These are phyloP conservation scores for Mrakia hoshinonis DNA, from an alignment of 768 basidiomycete genomes.

Conservation along the genomic window DNA sequence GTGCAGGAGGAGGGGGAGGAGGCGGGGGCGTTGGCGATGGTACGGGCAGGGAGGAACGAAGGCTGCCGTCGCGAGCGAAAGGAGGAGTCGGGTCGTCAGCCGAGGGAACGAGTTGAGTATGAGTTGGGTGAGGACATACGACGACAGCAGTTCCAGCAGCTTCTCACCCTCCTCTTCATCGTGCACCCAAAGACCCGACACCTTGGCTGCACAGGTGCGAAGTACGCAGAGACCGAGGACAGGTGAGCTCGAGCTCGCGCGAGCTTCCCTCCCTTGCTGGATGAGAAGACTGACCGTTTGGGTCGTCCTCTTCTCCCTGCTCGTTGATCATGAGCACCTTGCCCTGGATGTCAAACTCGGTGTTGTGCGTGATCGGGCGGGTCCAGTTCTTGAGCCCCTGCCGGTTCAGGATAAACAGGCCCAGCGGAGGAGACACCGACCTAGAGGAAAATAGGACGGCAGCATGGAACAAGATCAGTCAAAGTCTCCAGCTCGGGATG, in stretches of 20 bases:
- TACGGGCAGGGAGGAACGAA: not conserved
- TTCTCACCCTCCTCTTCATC: conserved; percentile 26
- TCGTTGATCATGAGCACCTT: conserved; percentile 30
- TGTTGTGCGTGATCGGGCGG: conserved; percentile 22
- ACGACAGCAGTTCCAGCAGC: conserved; percentile 15
- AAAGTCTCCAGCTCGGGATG: too few species aligned
- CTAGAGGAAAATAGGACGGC: not conserved
- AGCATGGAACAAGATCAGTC: not conserved
- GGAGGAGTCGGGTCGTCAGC: not conserved
- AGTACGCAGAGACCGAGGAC: not conserved
- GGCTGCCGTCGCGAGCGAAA: not conserved
- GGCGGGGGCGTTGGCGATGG: not conserved
- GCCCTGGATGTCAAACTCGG: conserved; percentile 31
- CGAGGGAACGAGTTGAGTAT: not conserved
- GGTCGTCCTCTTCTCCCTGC: not conserved
- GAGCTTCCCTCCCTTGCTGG: not conserved
- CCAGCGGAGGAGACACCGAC: conserved; percentile 20
- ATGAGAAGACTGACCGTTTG: not conserved
- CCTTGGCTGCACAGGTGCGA: conserved; percentile 11
- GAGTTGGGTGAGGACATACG: not conserved
- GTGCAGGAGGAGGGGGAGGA: not conserved
- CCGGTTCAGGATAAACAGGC: conserved; percentile 33
- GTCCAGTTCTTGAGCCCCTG: conserved; percentile 31
- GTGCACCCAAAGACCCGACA: conserved; percentile 27
- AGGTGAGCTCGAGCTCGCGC: not conserved